These are phyloP conservation scores for Globisporangium middletonii DNA, from an alignment of 352 stramenopile species.

Conservation along the genomic window DNA sequence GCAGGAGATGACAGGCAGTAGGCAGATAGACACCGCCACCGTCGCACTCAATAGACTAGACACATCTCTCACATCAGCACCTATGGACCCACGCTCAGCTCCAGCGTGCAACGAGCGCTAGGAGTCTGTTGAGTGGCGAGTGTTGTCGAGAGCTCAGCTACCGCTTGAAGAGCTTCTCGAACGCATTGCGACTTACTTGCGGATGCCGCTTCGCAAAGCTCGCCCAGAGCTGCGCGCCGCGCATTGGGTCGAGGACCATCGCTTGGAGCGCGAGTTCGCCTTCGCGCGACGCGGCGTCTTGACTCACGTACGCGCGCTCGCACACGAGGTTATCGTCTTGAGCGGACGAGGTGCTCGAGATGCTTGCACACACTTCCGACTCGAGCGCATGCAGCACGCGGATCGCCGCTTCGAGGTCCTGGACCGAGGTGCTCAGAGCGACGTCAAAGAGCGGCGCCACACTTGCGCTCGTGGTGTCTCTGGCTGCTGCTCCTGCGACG, in stretches of 20 bases:
- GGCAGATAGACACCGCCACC: too few species aligned
- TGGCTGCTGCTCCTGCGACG: background rate
- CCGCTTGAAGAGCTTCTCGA: constrained; percentile 20
- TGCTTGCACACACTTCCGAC: constrained; percentile 6
- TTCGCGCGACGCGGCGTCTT: constrained; percentile 25
- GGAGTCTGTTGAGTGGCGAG: too few species aligned
- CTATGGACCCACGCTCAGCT: too few species aligned
- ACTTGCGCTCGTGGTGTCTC: background rate
- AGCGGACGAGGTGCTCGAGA: background rate
- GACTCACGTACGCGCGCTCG: constrained; percentile 21
- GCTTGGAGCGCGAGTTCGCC: constrained; percentile 30
- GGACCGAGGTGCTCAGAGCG: constrained; percentile 8
- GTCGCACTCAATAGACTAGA: too few species aligned
- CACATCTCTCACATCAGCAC: too few species aligned
- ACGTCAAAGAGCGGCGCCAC: constrained; percentile 11
- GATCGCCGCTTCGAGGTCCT: constrained; percentile 19
- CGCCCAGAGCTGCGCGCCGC: constrained; percentile 23
- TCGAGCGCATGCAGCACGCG: constrained; percentile 20
- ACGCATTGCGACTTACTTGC: constrained; percentile 24
- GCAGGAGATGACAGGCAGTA: too few species aligned
- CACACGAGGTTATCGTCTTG: constrained; percentile 10
- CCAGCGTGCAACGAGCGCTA: too few species aligned
- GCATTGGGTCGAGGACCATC: constrained; percentile 26
- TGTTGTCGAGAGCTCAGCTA: too few species aligned
- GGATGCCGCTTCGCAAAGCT: constrained; percentile 21